Evolutionary conservation across 371 early-diverging fungal species (phyloP).

Genomic region (Encephalitozoon cuniculi): DNA sequence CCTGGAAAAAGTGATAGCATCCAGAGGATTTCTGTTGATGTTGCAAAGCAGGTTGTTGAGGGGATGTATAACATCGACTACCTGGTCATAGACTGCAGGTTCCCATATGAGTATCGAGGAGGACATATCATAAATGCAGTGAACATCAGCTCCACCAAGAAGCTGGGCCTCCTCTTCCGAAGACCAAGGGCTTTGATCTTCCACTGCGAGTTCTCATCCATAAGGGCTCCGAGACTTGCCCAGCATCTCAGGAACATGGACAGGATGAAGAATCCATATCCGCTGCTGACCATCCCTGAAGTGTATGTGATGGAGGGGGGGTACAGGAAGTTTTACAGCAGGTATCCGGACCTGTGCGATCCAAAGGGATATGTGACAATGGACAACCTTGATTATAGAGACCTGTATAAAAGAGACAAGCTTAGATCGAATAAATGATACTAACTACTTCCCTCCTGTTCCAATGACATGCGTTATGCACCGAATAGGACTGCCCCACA

Average conservation of each 20-base stretch:
- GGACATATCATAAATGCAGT: constrained; percentile 71
- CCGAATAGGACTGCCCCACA: too few species aligned
- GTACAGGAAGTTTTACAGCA: constrained; percentile 67
- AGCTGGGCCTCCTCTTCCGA: constrained; percentile 57
- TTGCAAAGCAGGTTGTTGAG: constrained; percentile 31
- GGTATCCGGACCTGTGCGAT: constrained; percentile 55
- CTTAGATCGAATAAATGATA: constrained; percentile 9
- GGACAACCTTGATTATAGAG: constrained; percentile 41
- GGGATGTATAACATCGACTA: constrained; percentile 52
- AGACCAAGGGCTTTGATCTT: constrained; percentile 65
- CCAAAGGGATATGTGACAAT: constrained; percentile 55
- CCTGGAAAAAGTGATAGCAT: constrained; percentile 54
- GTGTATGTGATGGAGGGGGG: constrained; percentile 79
- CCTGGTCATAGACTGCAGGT: constrained; percentile 72
- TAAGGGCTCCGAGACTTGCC: constrained; percentile 75
- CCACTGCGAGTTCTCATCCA: constrained; percentile 77
- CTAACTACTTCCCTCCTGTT: background rate
- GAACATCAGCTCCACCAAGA: constrained; percentile 65
- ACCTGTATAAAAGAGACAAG: constrained; percentile 24
- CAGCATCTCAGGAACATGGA: constrained; percentile 68
- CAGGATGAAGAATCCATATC: constrained; percentile 69
- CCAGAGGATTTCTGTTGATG: constrained; percentile 42
- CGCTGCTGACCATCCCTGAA: constrained; percentile 70
- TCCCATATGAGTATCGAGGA: constrained; percentile 73
- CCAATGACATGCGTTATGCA: background rate